Base-by-base conservation (phyloP, 495 filamentous ascomycete species). In the Penicillium paradoxum region DNA sequence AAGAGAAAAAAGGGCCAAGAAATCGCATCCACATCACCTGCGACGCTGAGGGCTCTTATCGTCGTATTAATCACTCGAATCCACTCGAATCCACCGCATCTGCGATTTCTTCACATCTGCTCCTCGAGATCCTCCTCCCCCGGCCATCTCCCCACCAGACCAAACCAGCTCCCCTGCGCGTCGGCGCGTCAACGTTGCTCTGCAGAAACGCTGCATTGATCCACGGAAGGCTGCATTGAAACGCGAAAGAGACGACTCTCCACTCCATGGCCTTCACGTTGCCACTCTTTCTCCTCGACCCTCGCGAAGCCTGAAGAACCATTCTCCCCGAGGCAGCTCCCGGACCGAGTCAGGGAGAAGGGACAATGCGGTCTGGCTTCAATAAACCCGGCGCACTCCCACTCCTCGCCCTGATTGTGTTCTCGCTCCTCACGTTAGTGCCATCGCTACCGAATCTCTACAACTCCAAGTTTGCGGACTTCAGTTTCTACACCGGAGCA, bases 311-410 rank as follows among this genome's bases (percentile, higher is more conserved):
- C 43, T 48, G 41, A 51, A 30, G 22, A 24, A 22, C 24, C 43
- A 37, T 15, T 25, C 36, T 19, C 55, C 39, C 14, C 8, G 15
- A 22, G 15, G 29, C 44, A 47, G 29, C 49, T 38, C 43, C 8
- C 54, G 40, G 48, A 32, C 30, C 14, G 33, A 38, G 43, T 34
- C 50, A 54, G 49, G 45, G 51, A 56, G 46, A 45, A 46, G 56
- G 63, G 62, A 72, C 55, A 49, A 75, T 75, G 72, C 66, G 71
- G 54, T 67, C 68, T 50, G 70, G 70, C 24, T 52, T 75, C 32
- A 62, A 61, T 40, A 72, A 67, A 62, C 63, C 71, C 49, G 66
- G 68, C 56, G 68, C 71, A 36, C 64, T 74, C 47, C 67, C 71
- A 53, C 64, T 75, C 43, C 59, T 75, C 37, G 67, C 59, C 25